Base-by-base conservation (phyloP, 176 grass and related monocot species). In the Areca catechu region DNA sequence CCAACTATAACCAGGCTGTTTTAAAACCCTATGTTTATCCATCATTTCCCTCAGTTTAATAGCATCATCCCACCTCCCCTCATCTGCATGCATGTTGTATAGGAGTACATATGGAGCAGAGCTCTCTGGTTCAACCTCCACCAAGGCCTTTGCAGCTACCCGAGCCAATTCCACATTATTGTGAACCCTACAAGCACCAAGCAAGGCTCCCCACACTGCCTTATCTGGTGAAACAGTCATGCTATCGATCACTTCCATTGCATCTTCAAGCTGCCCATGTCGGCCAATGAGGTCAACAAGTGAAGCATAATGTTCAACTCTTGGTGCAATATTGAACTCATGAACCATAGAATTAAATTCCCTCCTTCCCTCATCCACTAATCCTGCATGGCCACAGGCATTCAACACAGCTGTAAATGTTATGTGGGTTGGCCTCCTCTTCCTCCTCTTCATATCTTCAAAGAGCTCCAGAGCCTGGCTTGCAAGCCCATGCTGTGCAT, bases 71-170 rank as follows among this genome's bases (percentile, higher is more conserved):
- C 79, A 93, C 22, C 67, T 80, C 27, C 80, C 80, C 49, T 88
- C 83, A 51, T 72, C 73, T 19, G 69, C 89, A 78, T 93, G 77
- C 28, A 93, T 78, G 66, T 93, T 93, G 64, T 93, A 83, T 22
- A 93, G 65, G 53, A 93, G 70, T 57, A 93, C 89, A 75, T 93
- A 93, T 54, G 89, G 83, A 48, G 83, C 83, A 49, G 83, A 93
- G 73, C 77, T 93, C 25, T 61, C 66, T 50, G 89, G 89, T 77
- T 93, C 84, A 50, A 81, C 69, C 62, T 66, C 61, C 20, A 53
- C 79, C 70, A 93, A 72, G 55, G 22, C 70, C 22, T 75, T 43
- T 27, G 80, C 79, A 16, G 89, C 89, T 67, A 84, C 68, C 53
- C 65, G 62, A 61, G 83, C 82, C 50, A 93, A 65, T 16, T 20